Evolutionary conservation across 495 filamentous ascomycete genomes (phyloP).

Genomic region (Trichoderma reesei): DNA sequence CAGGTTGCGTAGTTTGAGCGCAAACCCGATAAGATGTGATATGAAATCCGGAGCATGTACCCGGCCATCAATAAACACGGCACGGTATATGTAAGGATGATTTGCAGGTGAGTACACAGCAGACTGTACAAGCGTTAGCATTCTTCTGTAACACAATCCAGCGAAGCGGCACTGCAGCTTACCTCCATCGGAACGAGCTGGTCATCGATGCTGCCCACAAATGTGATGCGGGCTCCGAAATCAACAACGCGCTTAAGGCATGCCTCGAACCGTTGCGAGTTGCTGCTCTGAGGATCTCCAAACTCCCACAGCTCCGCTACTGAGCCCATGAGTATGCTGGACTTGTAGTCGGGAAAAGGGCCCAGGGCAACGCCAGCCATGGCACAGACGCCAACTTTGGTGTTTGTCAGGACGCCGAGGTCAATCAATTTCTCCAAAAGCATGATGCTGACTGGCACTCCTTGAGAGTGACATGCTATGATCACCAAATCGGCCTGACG

Average conservation of each 20-base stretch:
- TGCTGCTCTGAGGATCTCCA: conserved; percentile 62
- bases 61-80: conserved; percentile 89
- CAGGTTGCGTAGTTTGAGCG: conserved; percentile 84
- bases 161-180: conserved; percentile 15
- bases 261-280: conserved; percentile 71
- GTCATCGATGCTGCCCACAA: conserved; percentile 90
- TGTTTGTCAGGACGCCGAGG: conserved; percentile 58
- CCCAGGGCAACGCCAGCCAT: conserved; percentile 93
- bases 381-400: conserved; percentile 71
- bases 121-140: conserved; percentile 42
- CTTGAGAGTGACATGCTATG: conserved; percentile 87
- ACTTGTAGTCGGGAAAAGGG: conserved; percentile 80
- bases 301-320: conserved; percentile 93
- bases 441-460: conserved; percentile 88
- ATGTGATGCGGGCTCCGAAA: conserved; percentile 73
- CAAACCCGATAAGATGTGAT: conserved; percentile 85
- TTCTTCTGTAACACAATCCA: conserved; percentile 7
- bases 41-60: conserved; percentile 85
- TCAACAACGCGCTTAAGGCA: conserved; percentile 60
- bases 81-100: conserved; percentile 87
- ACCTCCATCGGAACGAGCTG: conserved; percentile 89
- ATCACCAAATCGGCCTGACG: conserved; percentile 80
- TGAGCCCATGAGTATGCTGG: conserved; percentile 66
- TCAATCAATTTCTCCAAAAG: conserved; percentile 85
- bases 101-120: conserved; percentile 71